These are phyloP conservation scores for Tephrocybe sp. DNA, from an alignment of 768 basidiomycete genomes.

Conservation along the genomic window DNA sequence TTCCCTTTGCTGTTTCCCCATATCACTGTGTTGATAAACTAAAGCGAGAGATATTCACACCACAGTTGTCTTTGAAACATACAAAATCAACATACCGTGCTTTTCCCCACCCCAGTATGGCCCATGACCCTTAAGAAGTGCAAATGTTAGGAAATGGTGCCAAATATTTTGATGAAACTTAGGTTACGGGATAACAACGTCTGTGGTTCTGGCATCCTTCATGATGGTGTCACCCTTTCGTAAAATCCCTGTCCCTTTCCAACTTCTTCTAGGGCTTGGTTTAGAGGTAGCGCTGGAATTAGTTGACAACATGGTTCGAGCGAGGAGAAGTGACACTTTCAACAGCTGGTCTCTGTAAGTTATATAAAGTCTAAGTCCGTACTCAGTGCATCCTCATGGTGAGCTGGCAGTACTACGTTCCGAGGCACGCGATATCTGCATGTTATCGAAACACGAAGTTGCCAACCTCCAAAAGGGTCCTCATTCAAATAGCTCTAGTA, in stretches of 20 bases:
- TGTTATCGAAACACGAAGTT: neutral
- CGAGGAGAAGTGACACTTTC: too few relatives aligned
- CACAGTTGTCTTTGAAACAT: neutral
- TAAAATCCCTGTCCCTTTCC: slow-evolving; percentile 5
- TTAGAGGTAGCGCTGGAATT: too few relatives aligned
- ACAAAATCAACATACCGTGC: slow-evolving; percentile 12
- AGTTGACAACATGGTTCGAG: neutral
- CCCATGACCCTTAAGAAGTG: slow-evolving; percentile 18
- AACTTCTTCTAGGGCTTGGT: neutral
- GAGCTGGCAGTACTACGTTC: too few relatives aligned
- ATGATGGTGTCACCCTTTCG: slow-evolving; percentile 4
- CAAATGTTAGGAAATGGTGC: neutral
- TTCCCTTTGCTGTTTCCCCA: neutral
- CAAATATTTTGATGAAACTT: too few relatives aligned
- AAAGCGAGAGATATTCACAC: neutral
- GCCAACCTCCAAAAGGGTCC: too few relatives aligned
- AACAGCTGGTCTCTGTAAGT: too few relatives aligned
- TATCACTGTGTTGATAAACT: slow-evolving; percentile 36
- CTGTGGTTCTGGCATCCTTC: slow-evolving; percentile 1
- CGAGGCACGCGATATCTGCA: neutral
- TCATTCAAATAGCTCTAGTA: too few relatives aligned
- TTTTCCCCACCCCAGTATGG: slow-evolving; percentile 21
- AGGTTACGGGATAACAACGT: slow-evolving; percentile 8
- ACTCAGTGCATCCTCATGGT: neutral
- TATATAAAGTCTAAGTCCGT: too few relatives aligned